phyloP scores from a whole-genome alignment of 306 rosid genomes.

The Ormosia emarginata region DNA sequence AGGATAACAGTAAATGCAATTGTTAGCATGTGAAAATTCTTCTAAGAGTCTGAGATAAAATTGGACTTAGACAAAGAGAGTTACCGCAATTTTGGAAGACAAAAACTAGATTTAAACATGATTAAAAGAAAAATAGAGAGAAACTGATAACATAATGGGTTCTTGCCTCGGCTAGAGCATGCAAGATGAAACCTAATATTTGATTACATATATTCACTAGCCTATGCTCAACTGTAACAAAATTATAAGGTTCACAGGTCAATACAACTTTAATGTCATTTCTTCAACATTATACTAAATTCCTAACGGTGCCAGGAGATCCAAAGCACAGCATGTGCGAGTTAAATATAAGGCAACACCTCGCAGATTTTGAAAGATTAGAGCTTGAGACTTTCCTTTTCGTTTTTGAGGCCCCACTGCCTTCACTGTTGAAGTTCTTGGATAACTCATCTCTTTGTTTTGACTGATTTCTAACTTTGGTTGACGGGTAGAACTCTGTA shows the following conservation, averaged over 20 bases:
- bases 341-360: conserved; percentile 64
- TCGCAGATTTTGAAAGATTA: conserved; percentile 45
- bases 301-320: background rate
- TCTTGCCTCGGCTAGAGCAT: background rate
- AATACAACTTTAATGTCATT: background rate
- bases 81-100: background rate
- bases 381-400: conserved; percentile 39
- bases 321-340: conserved; percentile 2
- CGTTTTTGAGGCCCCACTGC: conserved; percentile 24
- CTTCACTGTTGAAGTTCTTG: conserved; percentile 9
- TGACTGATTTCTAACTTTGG: background rate
- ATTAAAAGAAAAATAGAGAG: background rate
- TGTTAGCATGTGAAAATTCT: too few species aligned
- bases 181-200: background rate
- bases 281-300: background rate
- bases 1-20: too few species aligned
- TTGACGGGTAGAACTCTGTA: conserved; percentile 40
- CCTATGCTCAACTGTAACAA: background rate
- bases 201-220: background rate
- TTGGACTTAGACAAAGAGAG: background rate
- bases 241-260: background rate
- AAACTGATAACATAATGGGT: background rate
- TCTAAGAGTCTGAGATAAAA: too few species aligned
- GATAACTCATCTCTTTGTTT: conserved; percentile 27
- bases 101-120: background rate